These are phyloP conservation scores for Pythium graminicola DNA, from an alignment of 352 stramenopile genomes.

Conservation along the genomic window DNA sequence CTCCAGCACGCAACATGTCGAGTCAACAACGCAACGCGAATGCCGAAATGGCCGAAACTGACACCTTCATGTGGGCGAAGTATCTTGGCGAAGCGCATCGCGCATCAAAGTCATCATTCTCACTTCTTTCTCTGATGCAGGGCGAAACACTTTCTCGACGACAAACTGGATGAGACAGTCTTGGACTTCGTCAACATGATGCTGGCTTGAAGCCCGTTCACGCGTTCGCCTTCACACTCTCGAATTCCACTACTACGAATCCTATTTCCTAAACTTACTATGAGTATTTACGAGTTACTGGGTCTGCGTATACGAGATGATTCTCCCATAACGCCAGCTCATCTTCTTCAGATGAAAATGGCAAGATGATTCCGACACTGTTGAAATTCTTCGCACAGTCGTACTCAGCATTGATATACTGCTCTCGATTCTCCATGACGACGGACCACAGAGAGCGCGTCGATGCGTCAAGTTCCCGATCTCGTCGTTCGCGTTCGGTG, in stretches of 20 bases:
- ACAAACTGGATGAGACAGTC: constrained; percentile 19
- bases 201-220: constrained; percentile 10
- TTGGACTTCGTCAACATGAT: constrained; percentile 25
- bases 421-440: constrained; percentile 51
- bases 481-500: constrained; percentile 81
- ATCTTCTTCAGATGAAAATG: constrained; percentile 78
- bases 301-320: constrained; percentile 73
- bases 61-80: constrained; percentile 35
- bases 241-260: background rate
- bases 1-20: no score
- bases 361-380: constrained; percentile 70
- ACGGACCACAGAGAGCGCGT: constrained; percentile 71
- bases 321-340: constrained; percentile 80
- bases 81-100: background rate
- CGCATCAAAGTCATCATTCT: background rate
- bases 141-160: constrained; percentile 20
- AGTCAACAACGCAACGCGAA: no score
- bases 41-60: constrained; percentile 3
- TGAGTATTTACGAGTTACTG: constrained; percentile 81
- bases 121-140: background rate
- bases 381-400: constrained; percentile 81
- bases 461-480: constrained; percentile 48
- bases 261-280: constrained; percentile 25
- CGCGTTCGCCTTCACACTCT: no score
- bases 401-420: constrained; percentile 80